Base-by-base conservation (phyloP, 164 flowering plant genomes). In the Stephania japonica region DNA sequence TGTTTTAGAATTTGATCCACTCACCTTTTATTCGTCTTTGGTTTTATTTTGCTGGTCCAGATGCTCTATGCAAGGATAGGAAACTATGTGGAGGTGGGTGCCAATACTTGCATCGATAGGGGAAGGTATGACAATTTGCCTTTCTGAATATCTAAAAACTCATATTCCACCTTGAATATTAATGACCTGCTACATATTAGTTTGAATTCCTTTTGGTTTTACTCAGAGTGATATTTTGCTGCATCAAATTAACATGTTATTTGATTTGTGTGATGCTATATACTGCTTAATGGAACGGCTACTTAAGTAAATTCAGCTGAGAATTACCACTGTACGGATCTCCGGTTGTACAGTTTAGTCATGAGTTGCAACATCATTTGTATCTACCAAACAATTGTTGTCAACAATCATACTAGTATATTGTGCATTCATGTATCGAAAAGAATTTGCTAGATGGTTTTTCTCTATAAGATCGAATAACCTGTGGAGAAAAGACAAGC, bases 31-130 rank as follows among this genome's bases (percentile, higher is more conserved):
- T 25, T 43, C 25, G 43, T 9, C 42, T 67, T 38, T 41, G 42
- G 70, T 70, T 74, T 41, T 68, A 10, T 23, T 50, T 56, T 67
- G 56, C 24, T 72, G 75, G 42, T 73, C 41, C 81, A 90, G 97
- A 74, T 71, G 79, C 67, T 90, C 77, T 73, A 74, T 77, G 91
- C 82, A 72, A 84, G 73, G 74, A 85, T 93, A 75, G 95, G 95
- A 61, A 83, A 87, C 80, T 78, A 86, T 75, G 97, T 93, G 81
- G 98, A 93, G 78, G 84, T 93, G 70, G 98, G 98, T 71, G 91
- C 98, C 75, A 94, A 91, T 79, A 83, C 97, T 70, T 94, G 98
- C 84, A 85, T 92, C 76, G 99, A 92, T 77, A 84, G 98, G 80
- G 99, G 99, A 70, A 94, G 97, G 98, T 91, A 61, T 44, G 72